Evolutionary conservation across 805 yeast genomes (phyloP), one percentile per base, ranked within the genome.

Genomic region (Maudiozyma bulderi): DNA sequence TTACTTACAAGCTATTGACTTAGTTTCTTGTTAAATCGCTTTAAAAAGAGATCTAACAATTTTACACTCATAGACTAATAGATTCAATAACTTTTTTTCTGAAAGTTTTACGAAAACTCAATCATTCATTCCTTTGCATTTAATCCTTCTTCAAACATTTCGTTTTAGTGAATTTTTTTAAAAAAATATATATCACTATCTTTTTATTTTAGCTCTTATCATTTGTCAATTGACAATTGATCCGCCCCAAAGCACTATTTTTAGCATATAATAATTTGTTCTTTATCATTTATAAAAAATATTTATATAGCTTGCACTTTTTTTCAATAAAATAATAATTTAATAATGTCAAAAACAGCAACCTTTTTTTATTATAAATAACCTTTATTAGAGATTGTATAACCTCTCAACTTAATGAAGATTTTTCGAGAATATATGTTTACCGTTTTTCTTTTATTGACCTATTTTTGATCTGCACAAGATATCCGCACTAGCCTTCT

Each of bases 1-100:
- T 58, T 69, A 79, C 64, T 73, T 84, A 59, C 71, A 71, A 53
- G 71, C 81, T 56, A 78, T 82, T 55, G 79, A 77, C 60, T 73
- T 82, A 57, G 72, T 80, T 51, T 56, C 65, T 43, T 82, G 88
- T 71, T 74, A 69, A 60, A 11, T 14, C 6, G 10, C 4, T 7
- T 13, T 15, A 20, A 14, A 44, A 44, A 28, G 11, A 29, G 7
- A 37, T 26, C 37, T 6, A 30, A 13, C 13, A 20, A 26, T 26
- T 5, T 34, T 43, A 30, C 20, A 43, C 14, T 29, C 20, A 35
- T n/a, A 44, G 30, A 28, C 20, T 8, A 35, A 3, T n/a, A 29
- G 26, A 8, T 39, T 39, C 20, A 11, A 39, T 14, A 26, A 26
- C 42, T 39, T 39, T 39, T 39, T 38, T 39, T 39, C 15, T 40